A percentile compares a stretch with the other conserved stretches of the same genome.
Evolutionary conservation across 2,329 filamentous ascomycete species (phyloP).

Genomic region (Aspergillus fumigatiaffinis): DNA sequence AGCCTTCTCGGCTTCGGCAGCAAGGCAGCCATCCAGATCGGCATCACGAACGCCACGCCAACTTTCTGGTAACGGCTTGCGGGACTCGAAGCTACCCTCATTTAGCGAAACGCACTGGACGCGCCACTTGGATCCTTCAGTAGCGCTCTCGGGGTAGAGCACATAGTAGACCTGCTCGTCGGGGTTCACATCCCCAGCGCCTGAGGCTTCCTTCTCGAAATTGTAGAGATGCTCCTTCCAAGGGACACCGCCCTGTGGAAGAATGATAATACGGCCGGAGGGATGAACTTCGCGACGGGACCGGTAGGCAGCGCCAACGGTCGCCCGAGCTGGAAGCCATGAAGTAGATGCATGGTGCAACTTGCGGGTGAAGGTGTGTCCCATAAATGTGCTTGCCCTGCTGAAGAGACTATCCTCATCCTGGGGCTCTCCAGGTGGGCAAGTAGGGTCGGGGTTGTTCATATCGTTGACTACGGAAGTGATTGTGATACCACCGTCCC

Average conservation of each 20-base stretch:
- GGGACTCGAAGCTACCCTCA: conserved; percentile 83
- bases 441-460: conserved; percentile 60
- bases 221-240: conserved; percentile 97
- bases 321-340: conserved; percentile 83
- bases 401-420: conserved; percentile 79
- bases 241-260: conserved; percentile 71
- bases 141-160: conserved; percentile 79
- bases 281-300: conserved; percentile 64
- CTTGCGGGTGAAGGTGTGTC: conserved; percentile 79
- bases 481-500: conserved; percentile 75
- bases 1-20: conserved; percentile 34
- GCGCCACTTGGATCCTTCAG: conserved; percentile 78
- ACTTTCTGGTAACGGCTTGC: conserved; percentile 82
- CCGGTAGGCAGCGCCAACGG: conserved; percentile 72
- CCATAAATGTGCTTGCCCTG: conserved; percentile 75
- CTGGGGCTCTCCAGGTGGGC: conserved; percentile 57
- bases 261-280: conserved; percentile 74
- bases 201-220: conserved; percentile 61
- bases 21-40: conserved; percentile 63
- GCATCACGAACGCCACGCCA: conserved; percentile 91
- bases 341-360: conserved; percentile 69
- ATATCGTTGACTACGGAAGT: conserved; percentile 76
- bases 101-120: conserved; percentile 86
- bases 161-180: conserved; percentile 73
- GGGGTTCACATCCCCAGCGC: conserved; percentile 33